Evolutionary conservation across 768 basidiomycete species (phyloP).

Genomic region (Amanita polypyramis): DNA sequence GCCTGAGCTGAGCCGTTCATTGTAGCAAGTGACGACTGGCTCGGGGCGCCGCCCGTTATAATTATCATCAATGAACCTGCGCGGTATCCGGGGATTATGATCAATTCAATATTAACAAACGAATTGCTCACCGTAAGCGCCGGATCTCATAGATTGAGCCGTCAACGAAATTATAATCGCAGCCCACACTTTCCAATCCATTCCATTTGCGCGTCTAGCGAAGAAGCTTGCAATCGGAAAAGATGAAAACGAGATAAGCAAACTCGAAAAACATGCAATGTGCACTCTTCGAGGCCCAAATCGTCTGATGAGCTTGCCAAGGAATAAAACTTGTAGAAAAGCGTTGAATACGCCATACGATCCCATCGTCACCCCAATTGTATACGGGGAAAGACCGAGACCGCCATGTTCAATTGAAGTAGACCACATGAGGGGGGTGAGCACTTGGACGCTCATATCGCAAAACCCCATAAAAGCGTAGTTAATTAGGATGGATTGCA

Average conservation of each 20-base stretch:
- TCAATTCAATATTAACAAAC: background rate
- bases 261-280: conserved; percentile 22
- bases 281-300: conserved; percentile 33
- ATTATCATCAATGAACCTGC: background rate
- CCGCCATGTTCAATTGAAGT: conserved; percentile 46
- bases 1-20: background rate
- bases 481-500: background rate
- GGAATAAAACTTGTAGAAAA: conserved; percentile 37
- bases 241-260: conserved; percentile 10
- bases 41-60: background rate
- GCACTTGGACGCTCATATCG: background rate
- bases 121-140: background rate
- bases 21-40: background rate
- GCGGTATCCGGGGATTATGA: background rate
- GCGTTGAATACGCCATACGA: conserved; percentile 41
- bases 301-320: conserved; percentile 32
- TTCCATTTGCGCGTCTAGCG: background rate
- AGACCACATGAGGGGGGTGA: conserved; percentile 24
- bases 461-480: background rate
- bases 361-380: conserved; percentile 44
- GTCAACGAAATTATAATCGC: background rate
- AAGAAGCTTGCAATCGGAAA: conserved; percentile 8
- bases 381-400: conserved; percentile 38
- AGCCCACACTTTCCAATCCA: background rate
- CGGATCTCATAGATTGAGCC: background rate